Evolutionary conservation across 768 basidiomycete genomes (phyloP), one percentile per base, ranked within the genome.

Genomic region (Calocybe gangraenosa): DNA sequence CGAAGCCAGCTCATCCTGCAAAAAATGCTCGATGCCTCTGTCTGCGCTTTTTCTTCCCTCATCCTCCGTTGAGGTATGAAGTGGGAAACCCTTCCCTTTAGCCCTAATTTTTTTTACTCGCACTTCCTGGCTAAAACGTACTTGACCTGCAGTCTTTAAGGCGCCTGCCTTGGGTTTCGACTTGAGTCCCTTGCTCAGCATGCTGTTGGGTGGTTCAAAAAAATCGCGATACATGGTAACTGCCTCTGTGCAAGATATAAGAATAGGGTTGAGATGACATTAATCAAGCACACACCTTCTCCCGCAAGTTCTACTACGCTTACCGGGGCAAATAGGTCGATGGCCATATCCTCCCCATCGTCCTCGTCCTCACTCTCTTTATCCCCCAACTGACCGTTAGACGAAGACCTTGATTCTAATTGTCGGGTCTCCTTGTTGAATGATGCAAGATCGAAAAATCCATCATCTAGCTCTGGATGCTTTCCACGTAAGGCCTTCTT

Each of bases 341-440:
- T 54, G 10, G 66, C 68, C 25, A 70, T 69, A 6, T 14, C 17
- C 13, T 75, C 76, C 9, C 79, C 79, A n/a, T 75, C 75, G 8
- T 79, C 79, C 15, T 77, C 69, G 10, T 52, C 51, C 9, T 66
- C 67, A 36, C 75, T 76, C 25, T 66, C 69, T 28, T 73, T 62
- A 19, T 66, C 63, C 56, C 75, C 73, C 18, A 88, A 69, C 20
- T 65, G 68, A 15, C 90, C 92, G 56, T 69, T 70, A 2, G 82
- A 81, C 8, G 77, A 72, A 13, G 67, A 71, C 47, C 65, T 74
- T 11, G 82, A 78, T 62, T 95, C 93, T 2, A 82, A 78, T 53
- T 77, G 79, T 60, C 90, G 88, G 2, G 85, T 84, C 60, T 92
- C 82, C 2, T 82, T 75, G 56, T 98, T 96, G 71, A 99, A 99